Conservation (phyloP, 2,329 filamentous ascomycete species). For the Parafenestella ontariensis region DNA sequence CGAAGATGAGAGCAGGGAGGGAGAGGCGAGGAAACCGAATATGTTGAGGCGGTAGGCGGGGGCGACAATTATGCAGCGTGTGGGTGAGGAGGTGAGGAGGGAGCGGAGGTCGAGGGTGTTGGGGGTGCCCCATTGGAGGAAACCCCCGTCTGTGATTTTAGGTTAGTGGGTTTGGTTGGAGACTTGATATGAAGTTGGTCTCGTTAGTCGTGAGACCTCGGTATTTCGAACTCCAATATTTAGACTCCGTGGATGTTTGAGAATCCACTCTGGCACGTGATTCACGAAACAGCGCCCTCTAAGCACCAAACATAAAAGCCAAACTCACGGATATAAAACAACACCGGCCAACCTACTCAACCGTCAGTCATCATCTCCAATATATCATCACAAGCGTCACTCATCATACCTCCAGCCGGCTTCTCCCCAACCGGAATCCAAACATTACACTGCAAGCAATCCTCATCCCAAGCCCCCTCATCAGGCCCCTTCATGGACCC, state of each 20-base stretch:
- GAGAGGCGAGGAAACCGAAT: constrained; percentile 62
- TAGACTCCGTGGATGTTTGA: neutral
- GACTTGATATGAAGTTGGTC: neutral
- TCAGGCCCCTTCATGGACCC: constrained; percentile 21
- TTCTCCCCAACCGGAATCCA: constrained; percentile 60
- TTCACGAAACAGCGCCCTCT: constrained; percentile 2
- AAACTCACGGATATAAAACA: constrained; percentile 63
- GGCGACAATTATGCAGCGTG: constrained; percentile 58
- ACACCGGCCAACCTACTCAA: constrained; percentile 61
- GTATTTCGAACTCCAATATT: neutral
- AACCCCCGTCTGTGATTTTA: constrained; percentile 57
- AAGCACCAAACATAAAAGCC: constrained; percentile 1
- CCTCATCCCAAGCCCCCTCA: constrained; percentile 55
- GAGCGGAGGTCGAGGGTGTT: constrained; percentile 56
- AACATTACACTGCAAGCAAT: constrained; percentile 64
- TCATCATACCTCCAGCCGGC: constrained; percentile 46
- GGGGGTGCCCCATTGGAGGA: constrained; percentile 63
- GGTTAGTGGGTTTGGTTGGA: constrained; percentile 1
- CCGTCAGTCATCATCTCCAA: constrained; percentile 8
- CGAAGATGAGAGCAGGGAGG: constrained; percentile 50
- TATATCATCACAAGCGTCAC: neutral
- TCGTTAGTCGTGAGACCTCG: neutral
- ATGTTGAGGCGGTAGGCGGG: constrained; percentile 65
- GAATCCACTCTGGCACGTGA: neutral
- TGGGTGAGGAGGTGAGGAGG: constrained; percentile 58